Percentiles rank a stretch among this genome's conserved stretches.
phyloP scores from a whole-genome alignment of 106 monocot genomes.

The Phalaenopsis aphrodite region DNA sequence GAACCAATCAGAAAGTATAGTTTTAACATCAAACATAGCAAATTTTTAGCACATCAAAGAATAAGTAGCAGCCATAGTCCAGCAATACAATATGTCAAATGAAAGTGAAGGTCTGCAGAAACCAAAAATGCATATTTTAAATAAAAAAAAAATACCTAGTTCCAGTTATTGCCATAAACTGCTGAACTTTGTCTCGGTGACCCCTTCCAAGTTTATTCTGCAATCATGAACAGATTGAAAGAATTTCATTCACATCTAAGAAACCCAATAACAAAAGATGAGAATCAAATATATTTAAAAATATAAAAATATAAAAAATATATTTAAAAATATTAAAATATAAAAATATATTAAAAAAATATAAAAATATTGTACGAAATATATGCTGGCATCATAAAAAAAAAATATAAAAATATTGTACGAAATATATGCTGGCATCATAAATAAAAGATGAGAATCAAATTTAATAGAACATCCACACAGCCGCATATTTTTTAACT shows the following conservation, averaged over 20 bases:
- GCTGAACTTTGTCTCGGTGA: slow-evolving; percentile 85
- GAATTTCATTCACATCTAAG: background rate
- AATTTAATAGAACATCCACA: too few relatives aligned
- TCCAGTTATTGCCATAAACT: slow-evolving; percentile 94
- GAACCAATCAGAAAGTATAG: slow-evolving; percentile 2
- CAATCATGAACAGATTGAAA: background rate
- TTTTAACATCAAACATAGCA: background rate
- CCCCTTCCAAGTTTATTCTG: slow-evolving; percentile 93
- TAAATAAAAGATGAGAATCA: too few relatives aligned
- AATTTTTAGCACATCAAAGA: background rate
- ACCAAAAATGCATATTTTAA: background rate
- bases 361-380: too few relatives aligned
- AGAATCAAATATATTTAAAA: background rate
- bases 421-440: too few relatives aligned
- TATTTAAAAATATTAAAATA: too few relatives aligned
- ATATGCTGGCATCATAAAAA: too few relatives aligned
- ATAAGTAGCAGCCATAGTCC: background rate
- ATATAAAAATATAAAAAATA: too few relatives aligned
- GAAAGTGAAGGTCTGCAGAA: too few relatives aligned
- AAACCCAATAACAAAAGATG: background rate
- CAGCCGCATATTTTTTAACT: too few relatives aligned
- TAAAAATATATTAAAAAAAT: too few relatives aligned
- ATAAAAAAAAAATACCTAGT: slow-evolving; percentile 36
- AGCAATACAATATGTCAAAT: background rate
- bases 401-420: too few relatives aligned